Evolutionary conservation across 2,329 filamentous ascomycete genomes (phyloP).

Genomic region (Rhytidhysteron rufulum): DNA sequence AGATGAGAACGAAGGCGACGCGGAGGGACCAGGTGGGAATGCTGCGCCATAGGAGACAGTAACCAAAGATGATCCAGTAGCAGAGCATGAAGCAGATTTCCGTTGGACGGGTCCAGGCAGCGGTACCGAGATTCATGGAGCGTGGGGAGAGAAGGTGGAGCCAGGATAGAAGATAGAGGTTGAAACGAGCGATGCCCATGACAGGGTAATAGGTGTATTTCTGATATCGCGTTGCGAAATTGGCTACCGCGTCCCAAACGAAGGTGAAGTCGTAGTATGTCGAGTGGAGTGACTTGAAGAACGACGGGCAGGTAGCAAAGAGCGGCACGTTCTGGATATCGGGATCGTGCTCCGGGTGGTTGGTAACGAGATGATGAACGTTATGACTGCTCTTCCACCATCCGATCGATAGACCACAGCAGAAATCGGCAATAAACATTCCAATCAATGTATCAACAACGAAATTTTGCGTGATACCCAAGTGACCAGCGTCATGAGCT

Average conservation of each 20-base stretch:
- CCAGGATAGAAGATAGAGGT: slow-evolving; percentile 80
- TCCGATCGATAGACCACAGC: slow-evolving; percentile 62
- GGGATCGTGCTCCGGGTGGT: slow-evolving; percentile 50
- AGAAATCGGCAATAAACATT: slow-evolving; percentile 62
- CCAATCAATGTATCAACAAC: slow-evolving; percentile 57
- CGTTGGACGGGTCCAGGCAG: slow-evolving; percentile 80
- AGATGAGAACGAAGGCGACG: slow-evolving; percentile 72
- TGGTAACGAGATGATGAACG: slow-evolving; percentile 64
- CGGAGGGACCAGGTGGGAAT: slow-evolving; percentile 68
- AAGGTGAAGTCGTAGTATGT: slow-evolving; percentile 82
- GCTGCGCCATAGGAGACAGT: slow-evolving; percentile 69
- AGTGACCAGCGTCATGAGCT: slow-evolving; percentile 63
- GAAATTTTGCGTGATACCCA: slow-evolving; percentile 60
- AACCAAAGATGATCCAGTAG: slow-evolving; percentile 87
- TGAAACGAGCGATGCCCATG: slow-evolving; percentile 78
- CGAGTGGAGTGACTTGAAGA: slow-evolving; percentile 68
- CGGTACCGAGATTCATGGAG: slow-evolving; percentile 69
- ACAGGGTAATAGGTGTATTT: slow-evolving; percentile 80
- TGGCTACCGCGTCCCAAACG: slow-evolving; percentile 71
- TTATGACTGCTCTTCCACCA: slow-evolving; percentile 71
- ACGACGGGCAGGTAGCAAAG: slow-evolving; percentile 80
- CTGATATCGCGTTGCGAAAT: slow-evolving; percentile 68
- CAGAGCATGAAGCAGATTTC: slow-evolving; percentile 71
- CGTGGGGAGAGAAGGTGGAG: slow-evolving; percentile 67
- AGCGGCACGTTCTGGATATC: slow-evolving; percentile 67